These are phyloP conservation scores for Tetraselmis chui DNA, from an alignment of 139 green algal genomes.

Conservation along the genomic window DNA sequence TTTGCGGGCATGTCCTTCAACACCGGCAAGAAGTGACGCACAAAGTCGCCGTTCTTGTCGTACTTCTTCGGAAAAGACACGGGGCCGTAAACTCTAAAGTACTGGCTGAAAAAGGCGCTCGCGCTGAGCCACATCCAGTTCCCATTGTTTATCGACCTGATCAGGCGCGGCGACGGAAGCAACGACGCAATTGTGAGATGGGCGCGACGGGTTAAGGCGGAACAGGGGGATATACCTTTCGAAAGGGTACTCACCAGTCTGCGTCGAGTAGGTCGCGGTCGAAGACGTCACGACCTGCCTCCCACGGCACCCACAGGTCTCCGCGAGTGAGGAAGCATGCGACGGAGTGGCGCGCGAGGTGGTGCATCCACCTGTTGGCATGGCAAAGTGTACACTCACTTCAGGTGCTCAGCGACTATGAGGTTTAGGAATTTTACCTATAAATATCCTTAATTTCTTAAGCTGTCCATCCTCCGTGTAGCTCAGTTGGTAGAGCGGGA, in stretches of 20 bases:
- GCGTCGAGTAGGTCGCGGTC: constrained; percentile 84
- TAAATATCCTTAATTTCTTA: too few relatives aligned
- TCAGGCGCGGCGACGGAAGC: too few relatives aligned
- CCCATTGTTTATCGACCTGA: constrained; percentile 36
- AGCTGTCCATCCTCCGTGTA: too few relatives aligned
- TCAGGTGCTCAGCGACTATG: too few relatives aligned
- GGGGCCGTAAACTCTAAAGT: constrained; percentile 63
- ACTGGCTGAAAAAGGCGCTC: constrained; percentile 85
- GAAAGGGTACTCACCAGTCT: constrained; percentile 62
- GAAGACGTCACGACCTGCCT: constrained; percentile 79
- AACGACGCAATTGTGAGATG: too few relatives aligned
- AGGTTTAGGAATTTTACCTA: too few relatives aligned
- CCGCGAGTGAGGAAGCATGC: constrained; percentile 95
- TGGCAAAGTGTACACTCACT: too few relatives aligned
- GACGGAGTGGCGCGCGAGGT: constrained; percentile 83
- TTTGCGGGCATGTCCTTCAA: constrained; percentile 85
- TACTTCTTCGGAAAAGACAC: constrained; percentile 89
- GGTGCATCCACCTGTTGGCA: constrained; percentile 92
- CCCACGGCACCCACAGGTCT: constrained; percentile 81
- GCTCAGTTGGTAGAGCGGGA: too few relatives aligned
- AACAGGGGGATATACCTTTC: too few relatives aligned
- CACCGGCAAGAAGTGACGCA: constrained; percentile 79
- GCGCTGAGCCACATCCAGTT: constrained; percentile 95
- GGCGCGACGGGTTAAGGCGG: too few relatives aligned
- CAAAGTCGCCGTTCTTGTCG: constrained; percentile 76